Evolutionary conservation across 2,329 filamentous ascomycete species (phyloP).

Genomic region (Claviceps capensis): DNA sequence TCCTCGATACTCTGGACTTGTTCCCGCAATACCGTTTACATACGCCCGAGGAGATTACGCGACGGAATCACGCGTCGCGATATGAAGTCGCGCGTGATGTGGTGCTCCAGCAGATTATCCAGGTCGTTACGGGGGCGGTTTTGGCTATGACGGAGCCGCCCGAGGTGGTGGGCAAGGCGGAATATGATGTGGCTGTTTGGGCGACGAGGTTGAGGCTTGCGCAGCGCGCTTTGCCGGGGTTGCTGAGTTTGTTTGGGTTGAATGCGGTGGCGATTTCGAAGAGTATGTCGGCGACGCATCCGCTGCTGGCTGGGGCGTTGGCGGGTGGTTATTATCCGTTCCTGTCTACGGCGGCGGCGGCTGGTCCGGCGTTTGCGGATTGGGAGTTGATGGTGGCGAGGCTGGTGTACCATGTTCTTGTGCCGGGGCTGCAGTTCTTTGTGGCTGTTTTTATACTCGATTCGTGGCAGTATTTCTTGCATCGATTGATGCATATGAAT

Average conservation of each 20-base stretch:
- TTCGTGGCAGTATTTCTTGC: slow-evolving; percentile 96
- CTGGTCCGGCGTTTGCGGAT: slow-evolving; percentile 59
- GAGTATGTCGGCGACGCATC: slow-evolving; percentile 57
- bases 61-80: slow-evolving; percentile 74
- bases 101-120: slow-evolving; percentile 79
- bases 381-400: slow-evolving; percentile 73
- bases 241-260: slow-evolving; percentile 60
- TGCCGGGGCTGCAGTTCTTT: slow-evolving; percentile 67
- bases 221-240: slow-evolving; percentile 61
- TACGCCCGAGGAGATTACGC: slow-evolving; percentile 79
- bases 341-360: slow-evolving; percentile 42
- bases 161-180: slow-evolving; percentile 62
- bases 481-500: slow-evolving; percentile 94
- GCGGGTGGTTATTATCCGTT: slow-evolving; percentile 71
- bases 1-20: slow-evolving; percentile 71
- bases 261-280: slow-evolving; percentile 64
- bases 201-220: slow-evolving; percentile 67
- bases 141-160: slow-evolving; percentile 60
- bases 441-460: slow-evolving; percentile 68
- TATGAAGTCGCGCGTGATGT: slow-evolving; percentile 85
- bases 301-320: slow-evolving; percentile 60
- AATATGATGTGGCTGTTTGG: slow-evolving; percentile 84
- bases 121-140: slow-evolving; percentile 56
- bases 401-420: slow-evolving; percentile 62
- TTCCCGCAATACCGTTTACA: slow-evolving; percentile 89